Base-by-base conservation (phyloP, 345 rosid genomes). In the Brassica nigra region DNA sequence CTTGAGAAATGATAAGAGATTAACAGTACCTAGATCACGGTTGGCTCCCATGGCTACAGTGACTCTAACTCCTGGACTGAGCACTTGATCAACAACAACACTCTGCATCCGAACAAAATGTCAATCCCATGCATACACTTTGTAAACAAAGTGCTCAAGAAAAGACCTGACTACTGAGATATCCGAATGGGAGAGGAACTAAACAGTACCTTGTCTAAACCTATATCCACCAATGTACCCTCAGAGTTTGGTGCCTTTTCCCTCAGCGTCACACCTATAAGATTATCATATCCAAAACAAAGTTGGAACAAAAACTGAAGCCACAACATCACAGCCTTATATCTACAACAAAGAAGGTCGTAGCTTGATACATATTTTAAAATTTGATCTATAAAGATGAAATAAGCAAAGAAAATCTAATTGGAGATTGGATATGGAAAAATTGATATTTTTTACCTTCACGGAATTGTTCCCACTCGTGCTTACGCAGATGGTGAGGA, bases 401-500 rank as follows among this genome's bases (percentile, higher is more conserved):
- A 37, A 37, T 37, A 37, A 37, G 42, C 10, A 39, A 4, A 70
- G 34, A 33, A 73, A 33, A 73, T 14, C 5, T 52, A 14, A 33
- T 15, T 37, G 42, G 63, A 36, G 42, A 69, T 18, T 12, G 66
- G 27, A 2, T 78, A 65, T n/a, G 64, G 6, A 70, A 11, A 71
- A 5, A 4, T 4, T 66, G 36, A 12, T 12, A 16, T 30, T 23
- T 6, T 36, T 36, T 69, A 89, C 99, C 99, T 91, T 95, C 98
- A 27, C 98, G 87, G 74, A 81, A 95, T 29, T 87, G 81, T 68
- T 87, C 92, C 98, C 99, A 95, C 70, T 93, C 98, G 70, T 95
- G 99, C 86, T 89, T 93, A 75, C 98, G 97, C 76, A 95, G 59
- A 87, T 95, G 97, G 75, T 93, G 98, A 3, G 98, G 99, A 74